Evolutionary conservation across 176 grass and related monocot species (phyloP).

Genomic region (Phoenix dactylifera): DNA sequence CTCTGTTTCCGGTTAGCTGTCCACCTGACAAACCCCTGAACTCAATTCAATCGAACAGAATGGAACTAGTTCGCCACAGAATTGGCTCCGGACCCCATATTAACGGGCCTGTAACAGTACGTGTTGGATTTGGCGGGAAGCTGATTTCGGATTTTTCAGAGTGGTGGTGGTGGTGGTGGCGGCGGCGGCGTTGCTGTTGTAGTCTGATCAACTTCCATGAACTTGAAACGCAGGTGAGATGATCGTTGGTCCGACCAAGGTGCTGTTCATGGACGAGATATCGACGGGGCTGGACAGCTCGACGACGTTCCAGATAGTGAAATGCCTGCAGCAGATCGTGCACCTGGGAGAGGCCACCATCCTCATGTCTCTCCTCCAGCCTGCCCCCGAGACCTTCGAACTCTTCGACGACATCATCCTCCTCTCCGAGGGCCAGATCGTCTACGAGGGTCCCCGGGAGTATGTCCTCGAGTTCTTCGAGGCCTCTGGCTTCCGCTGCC

Average conservation of each 20-base stretch:
- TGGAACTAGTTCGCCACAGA: too few relatives aligned
- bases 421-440: conserved; percentile 93
- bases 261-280: conserved; percentile 99
- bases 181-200: too few relatives aligned
- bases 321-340: conserved; percentile 93
- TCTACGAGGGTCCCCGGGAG: conserved; percentile 82
- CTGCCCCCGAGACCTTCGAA: conserved; percentile 93
- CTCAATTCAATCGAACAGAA: too few relatives aligned
- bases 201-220: too few relatives aligned
- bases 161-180: too few relatives aligned
- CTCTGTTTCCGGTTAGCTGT: too few relatives aligned
- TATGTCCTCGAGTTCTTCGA: conserved; percentile 79
- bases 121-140: too few relatives aligned
- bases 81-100: too few relatives aligned
- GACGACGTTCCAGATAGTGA: conserved; percentile 93
- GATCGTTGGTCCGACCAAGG: conserved; percentile 91
- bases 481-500: conserved; percentile 64
- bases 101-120: too few relatives aligned
- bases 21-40: too few relatives aligned
- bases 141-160: too few relatives aligned
- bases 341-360: conserved; percentile 93
- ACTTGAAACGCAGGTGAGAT: conserved; percentile 52
- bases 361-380: conserved; percentile 99
- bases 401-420: conserved; percentile 94
- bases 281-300: conserved; percentile 94